phyloP scores from a whole-genome alignment of 257 asterid genomes.

The Solanum paucissectum region DNA sequence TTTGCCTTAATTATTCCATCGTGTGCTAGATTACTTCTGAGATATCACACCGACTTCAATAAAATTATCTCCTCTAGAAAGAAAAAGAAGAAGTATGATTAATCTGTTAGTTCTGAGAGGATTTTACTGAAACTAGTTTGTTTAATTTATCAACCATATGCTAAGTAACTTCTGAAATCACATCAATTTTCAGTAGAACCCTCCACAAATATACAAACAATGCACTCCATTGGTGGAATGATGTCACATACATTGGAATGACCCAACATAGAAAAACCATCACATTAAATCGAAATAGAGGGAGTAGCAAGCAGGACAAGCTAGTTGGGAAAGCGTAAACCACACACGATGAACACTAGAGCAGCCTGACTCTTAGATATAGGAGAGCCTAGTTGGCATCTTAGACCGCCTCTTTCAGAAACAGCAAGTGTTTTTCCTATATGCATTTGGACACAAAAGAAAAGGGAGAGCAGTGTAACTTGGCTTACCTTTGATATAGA shows the following conservation, averaged over 20 bases:
- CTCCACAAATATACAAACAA: not conserved
- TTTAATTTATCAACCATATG: not conserved
- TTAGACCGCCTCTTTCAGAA: not conserved
- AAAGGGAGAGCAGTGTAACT: conserved; percentile 3
- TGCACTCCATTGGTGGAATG: not conserved
- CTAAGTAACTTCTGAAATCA: not conserved
- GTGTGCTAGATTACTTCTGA: not conserved
- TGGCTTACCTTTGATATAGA: conserved; percentile 60
- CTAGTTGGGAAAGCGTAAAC: not conserved
- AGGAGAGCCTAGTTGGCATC: not conserved
- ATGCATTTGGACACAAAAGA: not conserved
- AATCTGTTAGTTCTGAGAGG: not conserved
- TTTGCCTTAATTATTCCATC: not conserved
- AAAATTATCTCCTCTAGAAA: not conserved
- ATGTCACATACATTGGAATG: not conserved
- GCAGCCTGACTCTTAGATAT: not conserved
- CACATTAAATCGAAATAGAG: not conserved
- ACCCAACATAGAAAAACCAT: not conserved
- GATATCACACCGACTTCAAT: not conserved
- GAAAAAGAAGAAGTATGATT: not conserved
- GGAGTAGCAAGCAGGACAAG: not conserved
- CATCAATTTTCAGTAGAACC: not conserved
- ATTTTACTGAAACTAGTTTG: not conserved
- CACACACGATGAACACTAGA: not conserved
- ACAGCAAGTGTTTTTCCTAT: not conserved